Evolutionary conservation across 129 eudicot genomes (phyloP).

Genomic region (Chrysanthemum lavandulifolium): DNA sequence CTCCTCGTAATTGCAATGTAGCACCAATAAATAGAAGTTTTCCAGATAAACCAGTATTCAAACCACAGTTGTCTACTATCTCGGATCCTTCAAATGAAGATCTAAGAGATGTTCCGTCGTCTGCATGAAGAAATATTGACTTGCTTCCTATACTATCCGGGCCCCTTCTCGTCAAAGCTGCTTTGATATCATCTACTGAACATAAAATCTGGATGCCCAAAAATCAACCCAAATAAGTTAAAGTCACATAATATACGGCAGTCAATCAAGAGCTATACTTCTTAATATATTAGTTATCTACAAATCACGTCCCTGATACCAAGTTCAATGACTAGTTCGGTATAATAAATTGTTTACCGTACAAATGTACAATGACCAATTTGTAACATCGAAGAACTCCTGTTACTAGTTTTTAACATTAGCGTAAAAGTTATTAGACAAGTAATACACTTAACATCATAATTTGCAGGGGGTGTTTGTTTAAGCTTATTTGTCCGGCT

Average conservation of each 20-base stretch:
- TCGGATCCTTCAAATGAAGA: conserved; percentile 26
- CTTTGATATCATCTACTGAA: conserved; percentile 65
- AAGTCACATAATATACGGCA: background rate
- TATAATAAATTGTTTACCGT: too few relatives aligned
- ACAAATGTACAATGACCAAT: too few relatives aligned
- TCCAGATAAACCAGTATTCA: conserved; percentile 21
- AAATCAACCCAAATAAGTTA: conserved; percentile 17
- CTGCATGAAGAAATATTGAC: conserved; percentile 34
- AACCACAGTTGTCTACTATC: conserved; percentile 18
- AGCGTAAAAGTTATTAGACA: too few relatives aligned
- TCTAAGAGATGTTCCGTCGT: conserved; percentile 18
- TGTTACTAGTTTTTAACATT: too few relatives aligned
- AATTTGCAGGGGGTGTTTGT: too few relatives aligned
- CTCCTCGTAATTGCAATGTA: conserved; percentile 85
- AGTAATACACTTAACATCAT: too few relatives aligned
- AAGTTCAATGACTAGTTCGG: too few relatives aligned
- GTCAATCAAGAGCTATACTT: background rate
- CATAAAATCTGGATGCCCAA: conserved; percentile 42
- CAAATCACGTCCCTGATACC: too few relatives aligned
- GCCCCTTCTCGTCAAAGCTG: conserved; percentile 72
- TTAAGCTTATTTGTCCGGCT: too few relatives aligned
- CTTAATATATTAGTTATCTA: too few relatives aligned
- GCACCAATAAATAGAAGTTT: conserved; percentile 69
- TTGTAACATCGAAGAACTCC: too few relatives aligned
- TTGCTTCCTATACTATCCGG: conserved; percentile 88